A percentile compares a stretch with the other conserved stretches of the same genome.
Evolutionary conservation across 768 basidiomycete species (phyloP).

Genomic region (Xerocomus potaroensis): DNA sequence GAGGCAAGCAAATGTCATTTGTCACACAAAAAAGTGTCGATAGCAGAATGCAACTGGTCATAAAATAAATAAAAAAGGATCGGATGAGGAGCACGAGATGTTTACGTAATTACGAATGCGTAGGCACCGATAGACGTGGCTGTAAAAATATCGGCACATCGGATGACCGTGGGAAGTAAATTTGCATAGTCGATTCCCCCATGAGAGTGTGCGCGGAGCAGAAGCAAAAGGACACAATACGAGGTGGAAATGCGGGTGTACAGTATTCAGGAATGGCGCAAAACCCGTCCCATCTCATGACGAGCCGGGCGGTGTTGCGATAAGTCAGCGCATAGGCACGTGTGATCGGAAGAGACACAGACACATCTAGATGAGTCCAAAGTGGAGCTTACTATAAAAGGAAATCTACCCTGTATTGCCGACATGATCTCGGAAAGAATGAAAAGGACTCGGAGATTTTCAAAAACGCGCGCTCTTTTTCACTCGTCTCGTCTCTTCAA

Average conservation of each 20-base stretch:
- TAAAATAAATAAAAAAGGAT: neutral
- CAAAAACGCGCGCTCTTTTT: slow-evolving; percentile 5
- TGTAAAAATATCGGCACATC: neutral
- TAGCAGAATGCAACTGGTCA: neutral
- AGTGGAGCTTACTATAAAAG: slow-evolving; percentile 16
- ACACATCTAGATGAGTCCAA: slow-evolving; percentile 19
- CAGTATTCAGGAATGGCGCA: neutral
- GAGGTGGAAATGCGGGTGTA: neutral
- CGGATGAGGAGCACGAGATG: too few relatives aligned
- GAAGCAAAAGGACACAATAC: neutral
- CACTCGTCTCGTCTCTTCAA: neutral
- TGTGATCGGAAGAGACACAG: slow-evolving; percentile 16
- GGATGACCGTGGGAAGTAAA: slow-evolving; percentile 8
- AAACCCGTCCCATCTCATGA: too few relatives aligned
- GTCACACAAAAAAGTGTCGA: too few relatives aligned
- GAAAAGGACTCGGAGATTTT: slow-evolving; percentile 5
- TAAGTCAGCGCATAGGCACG: slow-evolving; percentile 19
- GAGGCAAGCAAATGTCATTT: too few relatives aligned
- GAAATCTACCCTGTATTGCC: slow-evolving; percentile 10
- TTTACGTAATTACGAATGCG: neutral
- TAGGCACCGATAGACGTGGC: slow-evolving; percentile 10
- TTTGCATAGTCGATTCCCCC: too few relatives aligned
- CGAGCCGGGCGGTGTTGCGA: neutral
- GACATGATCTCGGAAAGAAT: slow-evolving; percentile 19
- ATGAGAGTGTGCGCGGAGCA: neutral